Evolutionary conservation across 2,329 filamentous ascomycete species (phyloP).

Genomic region (Triangularia verruculosa): DNA sequence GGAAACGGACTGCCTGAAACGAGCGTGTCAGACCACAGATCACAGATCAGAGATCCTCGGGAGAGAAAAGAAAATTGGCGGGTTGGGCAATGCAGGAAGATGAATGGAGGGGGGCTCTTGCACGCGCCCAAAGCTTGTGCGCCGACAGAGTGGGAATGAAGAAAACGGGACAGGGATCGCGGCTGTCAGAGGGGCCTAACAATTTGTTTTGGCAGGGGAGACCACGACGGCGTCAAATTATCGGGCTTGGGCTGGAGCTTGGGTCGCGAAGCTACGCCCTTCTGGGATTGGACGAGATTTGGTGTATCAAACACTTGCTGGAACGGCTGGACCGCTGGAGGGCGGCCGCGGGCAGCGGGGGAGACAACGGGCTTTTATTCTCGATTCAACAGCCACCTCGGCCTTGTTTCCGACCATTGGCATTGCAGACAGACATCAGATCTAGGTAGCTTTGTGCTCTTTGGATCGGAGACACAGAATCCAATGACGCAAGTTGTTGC

Average conservation of each 20-base stretch:
- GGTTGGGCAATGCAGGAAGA: not conserved
- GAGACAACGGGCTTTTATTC: slow-evolving; percentile 2
- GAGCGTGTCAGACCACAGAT: not conserved
- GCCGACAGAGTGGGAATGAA: not conserved
- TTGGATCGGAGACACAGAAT: not conserved
- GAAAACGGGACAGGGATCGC: not conserved
- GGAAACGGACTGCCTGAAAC: slow-evolving; percentile 3
- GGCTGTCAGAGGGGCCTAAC: not conserved
- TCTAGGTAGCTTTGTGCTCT: slow-evolving; percentile 6
- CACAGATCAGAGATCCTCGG: not conserved
- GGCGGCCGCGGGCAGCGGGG: not conserved
- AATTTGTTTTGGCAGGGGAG: slow-evolving; percentile 2
- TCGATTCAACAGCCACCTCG: not conserved
- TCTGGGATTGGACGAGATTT: slow-evolving; percentile 5
- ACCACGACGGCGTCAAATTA: slow-evolving; percentile 9
- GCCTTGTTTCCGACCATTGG: slow-evolving; percentile 6
- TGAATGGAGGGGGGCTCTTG: not conserved
- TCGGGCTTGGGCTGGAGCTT: slow-evolving; percentile 4
- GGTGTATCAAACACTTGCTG: not conserved
- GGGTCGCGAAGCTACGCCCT: slow-evolving; percentile 4
- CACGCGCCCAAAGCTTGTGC: not conserved
- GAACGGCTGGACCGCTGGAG: not conserved
- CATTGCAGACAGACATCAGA: not conserved
- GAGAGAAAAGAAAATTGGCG: not conserved
- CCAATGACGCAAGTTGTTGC: slow-evolving; percentile 19